Percentiles rank a stretch among this genome's conserved stretches.
Conservation (phyloP, 2,329 filamentous ascomycete species). For the Chaetomiaceae sp. region DNA sequence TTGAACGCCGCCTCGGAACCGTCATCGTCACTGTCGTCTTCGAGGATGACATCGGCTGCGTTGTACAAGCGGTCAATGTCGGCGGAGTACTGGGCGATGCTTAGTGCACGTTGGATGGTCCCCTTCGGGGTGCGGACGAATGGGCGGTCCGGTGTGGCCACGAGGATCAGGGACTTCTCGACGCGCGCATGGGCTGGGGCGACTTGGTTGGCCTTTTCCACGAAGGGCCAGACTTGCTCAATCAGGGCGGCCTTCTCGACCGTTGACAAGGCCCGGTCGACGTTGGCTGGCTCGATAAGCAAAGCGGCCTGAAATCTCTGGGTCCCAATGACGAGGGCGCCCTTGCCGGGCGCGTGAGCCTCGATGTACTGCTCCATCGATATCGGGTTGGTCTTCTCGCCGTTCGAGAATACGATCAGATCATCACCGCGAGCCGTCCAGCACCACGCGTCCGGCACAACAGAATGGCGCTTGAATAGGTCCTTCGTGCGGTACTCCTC, state of each 20-base stretch:
- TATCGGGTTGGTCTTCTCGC: constrained; percentile 27
- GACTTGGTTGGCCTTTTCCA: not conserved
- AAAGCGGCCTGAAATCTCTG: not conserved
- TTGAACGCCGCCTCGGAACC: too few relatives aligned
- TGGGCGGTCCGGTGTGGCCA: not conserved
- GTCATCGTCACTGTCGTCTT: not conserved
- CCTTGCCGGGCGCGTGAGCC: not conserved
- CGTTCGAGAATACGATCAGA: constrained; percentile 18
- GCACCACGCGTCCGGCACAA: constrained; percentile 23
- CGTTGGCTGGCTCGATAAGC: not conserved
- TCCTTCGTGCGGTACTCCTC: constrained; percentile 10
- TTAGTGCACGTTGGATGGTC: not conserved
- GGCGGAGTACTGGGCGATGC: not conserved
- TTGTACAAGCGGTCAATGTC: not conserved
- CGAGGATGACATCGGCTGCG: not conserved
- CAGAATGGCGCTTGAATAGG: constrained; percentile 20
- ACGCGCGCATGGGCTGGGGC: not conserved
- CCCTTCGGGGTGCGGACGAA: not conserved
- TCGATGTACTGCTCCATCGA: constrained; percentile 23
- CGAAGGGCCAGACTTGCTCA: not conserved
- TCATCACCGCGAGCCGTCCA: constrained; percentile 27
- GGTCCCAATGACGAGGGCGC: not conserved
- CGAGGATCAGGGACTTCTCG: not conserved
- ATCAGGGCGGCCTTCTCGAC: not conserved
- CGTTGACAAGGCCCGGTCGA: not conserved